Evolutionary conservation across 73 alveolate genomes (phyloP), one percentile per base, ranked within the genome.

Genomic region (Paramecium biaurelia): DNA sequence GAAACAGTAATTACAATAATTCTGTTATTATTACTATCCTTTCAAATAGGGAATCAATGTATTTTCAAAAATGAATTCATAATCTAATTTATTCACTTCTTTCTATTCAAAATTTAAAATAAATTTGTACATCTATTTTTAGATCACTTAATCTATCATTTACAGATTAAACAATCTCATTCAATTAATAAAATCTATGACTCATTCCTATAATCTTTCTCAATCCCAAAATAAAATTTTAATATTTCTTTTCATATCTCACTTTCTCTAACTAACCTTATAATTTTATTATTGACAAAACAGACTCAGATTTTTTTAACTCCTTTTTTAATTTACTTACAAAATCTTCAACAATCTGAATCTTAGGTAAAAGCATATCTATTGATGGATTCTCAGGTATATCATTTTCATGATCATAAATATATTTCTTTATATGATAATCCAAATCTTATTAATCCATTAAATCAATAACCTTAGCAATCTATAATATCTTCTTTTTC

Each of bases 1-100:
- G 45, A 35, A 72, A 38, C 86, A 72, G n/a, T 35, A 72, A 72
- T 72, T 72, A 72, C 86, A 72, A 72, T 72, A 72, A 35, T 72
- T 21, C 21, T 35, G 2, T 11, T 23, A 20, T 15, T 12, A 38
- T 21, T 37, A 34, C 32, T 72, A 12, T 28, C 59, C 56, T 10
- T 72, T 32, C 58, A 72, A 38, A 34, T 12, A 72, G 6, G 86
- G 86, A n/a, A 72, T 72, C 58, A 72, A 12, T 1, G 86, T 72
- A 72, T 72, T 72, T 72, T 72, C 86, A 72, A 72, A 72, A n/a
- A 72, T 72, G 21, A 28, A 72, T 10, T 35, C 58, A 34, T 38
- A 35, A 35, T 72, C 56, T 6, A 72, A 28, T 72, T 37, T 35
- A 72, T 34, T 20, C n/a, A 72, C 32, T 72, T 72, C 56, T 72